A percentile compares a stretch with the other conserved stretches of the same genome.
phyloP scores from a whole-genome alignment of 1,139 yeast genomes.

The Hyphopichia wangnamkhiaoensis region DNA sequence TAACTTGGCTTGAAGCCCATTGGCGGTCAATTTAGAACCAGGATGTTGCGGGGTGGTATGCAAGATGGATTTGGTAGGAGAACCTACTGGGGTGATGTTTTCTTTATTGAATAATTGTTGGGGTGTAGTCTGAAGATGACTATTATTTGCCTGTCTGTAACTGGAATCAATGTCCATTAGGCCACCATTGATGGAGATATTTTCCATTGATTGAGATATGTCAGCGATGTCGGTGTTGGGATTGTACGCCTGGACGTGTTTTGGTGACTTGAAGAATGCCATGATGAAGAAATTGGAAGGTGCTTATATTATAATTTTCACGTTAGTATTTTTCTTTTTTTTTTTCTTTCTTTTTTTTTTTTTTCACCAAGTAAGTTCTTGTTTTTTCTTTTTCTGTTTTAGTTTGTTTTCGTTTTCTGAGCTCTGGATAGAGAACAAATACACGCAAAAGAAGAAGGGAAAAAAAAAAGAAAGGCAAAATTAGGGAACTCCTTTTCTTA shows the following conservation, averaged over 20 bases:
- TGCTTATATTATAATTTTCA: too few species aligned
- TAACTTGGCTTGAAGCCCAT: neutral
- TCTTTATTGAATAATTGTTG: constrained; percentile 38
- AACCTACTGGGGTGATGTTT: constrained; percentile 44
- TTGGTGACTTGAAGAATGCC: constrained; percentile 4
- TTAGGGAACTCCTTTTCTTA: too few species aligned
- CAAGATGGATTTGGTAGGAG: constrained; percentile 45
- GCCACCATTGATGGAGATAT: constrained; percentile 38
- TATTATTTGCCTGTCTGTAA: constrained; percentile 17
- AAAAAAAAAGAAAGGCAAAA: too few species aligned
- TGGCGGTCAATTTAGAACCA: constrained; percentile 1
- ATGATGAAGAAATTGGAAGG: neutral
- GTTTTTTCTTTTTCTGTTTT: too few species aligned
- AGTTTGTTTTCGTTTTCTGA: too few species aligned
- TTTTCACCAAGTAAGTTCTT: too few species aligned
- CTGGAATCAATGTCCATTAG: constrained; percentile 45
- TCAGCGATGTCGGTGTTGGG: constrained; percentile 28
- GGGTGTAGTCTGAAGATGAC: constrained; percentile 7
- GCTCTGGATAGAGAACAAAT: too few species aligned
- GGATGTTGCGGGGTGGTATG: constrained; percentile 32
- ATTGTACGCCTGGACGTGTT: constrained; percentile 6
- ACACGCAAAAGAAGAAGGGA: too few species aligned
- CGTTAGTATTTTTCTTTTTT: too few species aligned
- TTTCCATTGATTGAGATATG: constrained; percentile 48
- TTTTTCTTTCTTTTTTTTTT: too few species aligned